These are phyloP conservation scores for Lonicera japonica DNA, from an alignment of 129 eudicot genomes.

Conservation along the genomic window DNA sequence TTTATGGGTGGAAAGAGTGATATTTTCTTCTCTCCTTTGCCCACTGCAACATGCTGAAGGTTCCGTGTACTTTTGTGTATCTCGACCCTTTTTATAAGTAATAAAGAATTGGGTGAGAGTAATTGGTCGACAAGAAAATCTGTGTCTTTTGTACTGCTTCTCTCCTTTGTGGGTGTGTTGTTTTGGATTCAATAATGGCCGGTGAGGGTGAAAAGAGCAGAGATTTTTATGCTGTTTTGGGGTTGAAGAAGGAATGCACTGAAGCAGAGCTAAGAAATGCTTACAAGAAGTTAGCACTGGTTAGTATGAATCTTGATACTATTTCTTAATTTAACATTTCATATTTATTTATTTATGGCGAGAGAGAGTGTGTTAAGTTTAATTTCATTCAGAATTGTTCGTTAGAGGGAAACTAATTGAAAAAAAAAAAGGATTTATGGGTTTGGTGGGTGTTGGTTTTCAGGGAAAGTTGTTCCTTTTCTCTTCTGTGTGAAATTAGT, in stretches of 20 bases:
- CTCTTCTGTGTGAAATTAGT: too few species aligned
- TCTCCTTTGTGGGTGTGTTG: neutral
- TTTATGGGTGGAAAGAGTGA: neutral
- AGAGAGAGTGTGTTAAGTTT: too few species aligned
- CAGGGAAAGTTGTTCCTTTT: too few species aligned
- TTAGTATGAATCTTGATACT: constrained; percentile 20
- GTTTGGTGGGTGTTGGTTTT: too few species aligned
- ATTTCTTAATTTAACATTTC: neutral
- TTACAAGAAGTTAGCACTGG: constrained; percentile 94
- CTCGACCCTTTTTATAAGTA: neutral
- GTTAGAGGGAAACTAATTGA: too few species aligned
- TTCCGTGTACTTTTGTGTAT: constrained; percentile 1
- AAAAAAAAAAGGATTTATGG: too few species aligned
- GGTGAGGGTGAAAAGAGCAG: constrained; percentile 24
- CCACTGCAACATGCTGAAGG: neutral
- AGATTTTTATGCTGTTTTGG: constrained; percentile 68
- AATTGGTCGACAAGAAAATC: constrained; percentile 23
- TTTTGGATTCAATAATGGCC: constrained; percentile 35
- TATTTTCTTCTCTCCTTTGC: neutral
- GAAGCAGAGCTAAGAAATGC: constrained; percentile 59
- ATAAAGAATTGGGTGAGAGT: neutral
- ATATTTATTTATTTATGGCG: too few species aligned
- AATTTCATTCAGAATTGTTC: too few species aligned
- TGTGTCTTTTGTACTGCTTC: neutral
- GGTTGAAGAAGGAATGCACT: constrained; percentile 74